A percentile compares a stretch with the other conserved stretches of the same genome.
phyloP scores from a whole-genome alignment of 1,284 basidiomycete genomes.

The Termitomyces sp. region DNA sequence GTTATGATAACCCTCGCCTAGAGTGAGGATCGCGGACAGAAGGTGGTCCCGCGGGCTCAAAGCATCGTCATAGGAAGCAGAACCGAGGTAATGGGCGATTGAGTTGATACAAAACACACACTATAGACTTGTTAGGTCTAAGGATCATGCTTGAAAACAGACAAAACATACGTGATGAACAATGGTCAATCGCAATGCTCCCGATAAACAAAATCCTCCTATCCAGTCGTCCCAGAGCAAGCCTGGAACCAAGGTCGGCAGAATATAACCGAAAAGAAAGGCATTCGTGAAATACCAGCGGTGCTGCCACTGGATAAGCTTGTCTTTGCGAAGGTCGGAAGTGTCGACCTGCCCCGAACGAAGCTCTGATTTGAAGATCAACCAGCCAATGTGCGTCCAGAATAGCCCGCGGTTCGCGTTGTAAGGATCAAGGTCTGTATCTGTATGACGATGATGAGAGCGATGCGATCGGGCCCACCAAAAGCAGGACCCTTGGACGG shows the following conservation, averaged over 20 bases:
- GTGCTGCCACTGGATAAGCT: slow-evolving; percentile 82
- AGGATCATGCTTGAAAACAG: background rate
- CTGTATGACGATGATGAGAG: slow-evolving; percentile 83
- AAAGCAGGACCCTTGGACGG: slow-evolving; percentile 84
- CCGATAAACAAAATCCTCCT: slow-evolving; percentile 81
- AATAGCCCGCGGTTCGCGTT: slow-evolving; percentile 75
- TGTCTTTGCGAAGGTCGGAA: slow-evolving; percentile 74
- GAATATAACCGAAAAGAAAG: slow-evolving; percentile 61
- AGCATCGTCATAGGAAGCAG: slow-evolving; percentile 81
- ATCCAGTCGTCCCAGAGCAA: slow-evolving; percentile 78
- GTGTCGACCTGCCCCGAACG: slow-evolving; percentile 76
- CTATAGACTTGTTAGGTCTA: slow-evolving; percentile 30
- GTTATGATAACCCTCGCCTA: slow-evolving; percentile 93
- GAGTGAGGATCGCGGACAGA: slow-evolving; percentile 79
- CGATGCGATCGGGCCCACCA: slow-evolving; percentile 94
- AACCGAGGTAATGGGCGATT: slow-evolving; percentile 83
- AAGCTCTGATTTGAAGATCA: slow-evolving; percentile 76
- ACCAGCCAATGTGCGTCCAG: slow-evolving; percentile 91
- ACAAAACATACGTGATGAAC: slow-evolving; percentile 72
- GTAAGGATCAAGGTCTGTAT: slow-evolving; percentile 90
- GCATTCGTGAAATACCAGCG: slow-evolving; percentile 67
- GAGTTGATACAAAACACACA: slow-evolving; percentile 92
- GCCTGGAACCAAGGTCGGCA: slow-evolving; percentile 76
- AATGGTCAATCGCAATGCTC: slow-evolving; percentile 57
- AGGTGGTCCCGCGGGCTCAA: slow-evolving; percentile 81